phyloP scores from a whole-genome alignment of 179 eudicot species.

The Beta corolliflora region DNA sequence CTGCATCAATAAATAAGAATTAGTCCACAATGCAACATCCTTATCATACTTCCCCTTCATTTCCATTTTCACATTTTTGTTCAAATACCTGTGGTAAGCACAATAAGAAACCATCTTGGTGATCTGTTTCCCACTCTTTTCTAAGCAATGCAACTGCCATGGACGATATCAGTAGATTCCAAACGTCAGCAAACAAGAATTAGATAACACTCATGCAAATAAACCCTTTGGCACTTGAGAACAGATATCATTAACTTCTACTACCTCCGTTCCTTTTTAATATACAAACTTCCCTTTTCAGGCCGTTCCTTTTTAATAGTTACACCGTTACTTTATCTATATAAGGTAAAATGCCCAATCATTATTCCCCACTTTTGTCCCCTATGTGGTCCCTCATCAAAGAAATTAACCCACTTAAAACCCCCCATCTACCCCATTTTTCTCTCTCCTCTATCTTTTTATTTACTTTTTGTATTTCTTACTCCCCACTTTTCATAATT shows the following conservation, averaged over 20 bases:
- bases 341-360: too few relatives aligned
- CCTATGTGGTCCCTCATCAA: too few relatives aligned
- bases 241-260: neutral
- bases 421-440: too few relatives aligned
- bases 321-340: too few relatives aligned
- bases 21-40: conserved; percentile 7
- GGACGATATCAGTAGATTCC: conserved; percentile 4
- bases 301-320: too few relatives aligned
- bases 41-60: conserved; percentile 6
- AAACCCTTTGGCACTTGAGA: neutral
- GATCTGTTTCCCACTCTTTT: conserved; percentile 86
- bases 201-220: neutral
- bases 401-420: too few relatives aligned
- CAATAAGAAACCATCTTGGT: conserved; percentile 97
- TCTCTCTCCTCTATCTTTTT: too few relatives aligned
- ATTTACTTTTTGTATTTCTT: too few relatives aligned
- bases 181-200: neutral
- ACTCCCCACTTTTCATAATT: too few relatives aligned
- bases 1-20: conserved; percentile 45
- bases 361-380: too few relatives aligned
- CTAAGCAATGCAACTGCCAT: conserved; percentile 83
- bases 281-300: too few relatives aligned
- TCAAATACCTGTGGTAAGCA: conserved; percentile 83
- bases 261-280: too few relatives aligned
- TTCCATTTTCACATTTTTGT: neutral